Evolutionary conservation across 2,329 filamentous ascomycete genomes (phyloP), one percentile per base, ranked within the genome.

Genomic region (Dryadomyces quercivorus): DNA sequence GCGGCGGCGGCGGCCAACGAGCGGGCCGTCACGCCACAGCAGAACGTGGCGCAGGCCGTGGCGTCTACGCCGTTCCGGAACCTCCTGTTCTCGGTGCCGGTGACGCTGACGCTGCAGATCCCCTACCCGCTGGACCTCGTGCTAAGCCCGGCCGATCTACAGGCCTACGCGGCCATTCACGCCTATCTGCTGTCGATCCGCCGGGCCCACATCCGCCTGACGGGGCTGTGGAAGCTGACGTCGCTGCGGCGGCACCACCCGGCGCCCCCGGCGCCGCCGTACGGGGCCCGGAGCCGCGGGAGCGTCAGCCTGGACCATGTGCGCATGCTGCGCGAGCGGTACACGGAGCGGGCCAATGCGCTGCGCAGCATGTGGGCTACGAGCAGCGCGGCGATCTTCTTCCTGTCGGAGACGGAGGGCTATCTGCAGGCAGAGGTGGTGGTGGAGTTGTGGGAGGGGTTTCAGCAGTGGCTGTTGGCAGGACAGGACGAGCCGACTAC

Each of bases 341-440:
- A 83, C 60, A 80, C 81, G 26, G 65, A 72, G 16, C 78, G 92
- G 18, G 76, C 79, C 5, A 74, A 76, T 38, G 77, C 80, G 0
- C 86, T 95, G 76, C 82, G 93, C 16, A 85, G 83, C 59, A 80
- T 92, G 1, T 98, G 93, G 93, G 92, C 90, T 0, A 94, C 88
- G 0, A 85, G 86, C 61, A 90, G 87, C 63, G 87, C 90, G 2
- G 85, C 88, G 1, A 80, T 95, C 4, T 96, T 95, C 70, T 86
- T 97, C 61, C 75, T 97, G 3, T 88, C 87, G 0, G 91, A 96
- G 65, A 85, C 88, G 15, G 86, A 92, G 60, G 82, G 82, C 3
- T 97, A 95, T 63, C 82, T 97, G 47, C 92, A 96, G 66, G 88
- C 87, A 1, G 90, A 95, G 64, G 84, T 97, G 7, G 84, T 96